Base-by-base conservation (phyloP, 2,329 filamentous ascomycete genomes). In the Thyridium curvatum region DNA sequence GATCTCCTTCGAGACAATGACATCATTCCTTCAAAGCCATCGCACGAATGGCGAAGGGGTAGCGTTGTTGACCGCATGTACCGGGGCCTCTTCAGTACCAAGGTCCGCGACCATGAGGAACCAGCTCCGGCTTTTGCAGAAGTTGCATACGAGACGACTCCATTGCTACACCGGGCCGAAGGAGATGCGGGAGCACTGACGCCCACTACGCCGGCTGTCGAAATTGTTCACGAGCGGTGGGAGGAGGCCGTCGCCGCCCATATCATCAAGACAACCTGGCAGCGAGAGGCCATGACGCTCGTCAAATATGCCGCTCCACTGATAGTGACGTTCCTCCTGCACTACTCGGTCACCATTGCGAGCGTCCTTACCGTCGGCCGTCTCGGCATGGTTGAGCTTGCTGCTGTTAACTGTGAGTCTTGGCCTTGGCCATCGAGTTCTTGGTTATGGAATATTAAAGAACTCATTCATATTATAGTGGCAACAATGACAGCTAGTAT, bases 261-360 rank as follows among this genome's bases (percentile, higher is more conserved):
- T 51, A 83, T 86, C 50, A 83, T 86, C 45, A 72, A 77, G 37
- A 86, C 82, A 4, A 83, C 79, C 12, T 86, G 82, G 82, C 72
- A 77, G 48, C 71, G 82, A 41, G 84, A 88, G 63, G 65, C 77
- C 9, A 81, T 80, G 53, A 78, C 81, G 3, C 60, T 88, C 28
- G 60, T 62, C 26, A 68, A 68, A 52, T 79, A 79, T 52, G 69
- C 76, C 1, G 59, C 62, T 16, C 72, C 76, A 0, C 56, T 81
- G 32, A 69, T 78, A 47, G 52, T 75, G 16, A 80, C 77, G 1
- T 81, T 80, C 51, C 38, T 80, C 26, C 62, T 82, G 8, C 77
- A 82, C 52, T 81, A 81, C 54, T 79, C 75, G 18, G 62, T 82
- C 42, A 79, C 75, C 0, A 69, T 81, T 30, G 73, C 75, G 3